Conservation (phyloP, 2,329 filamentous ascomycete genomes). For the Cyanodermella asteris region DNA sequence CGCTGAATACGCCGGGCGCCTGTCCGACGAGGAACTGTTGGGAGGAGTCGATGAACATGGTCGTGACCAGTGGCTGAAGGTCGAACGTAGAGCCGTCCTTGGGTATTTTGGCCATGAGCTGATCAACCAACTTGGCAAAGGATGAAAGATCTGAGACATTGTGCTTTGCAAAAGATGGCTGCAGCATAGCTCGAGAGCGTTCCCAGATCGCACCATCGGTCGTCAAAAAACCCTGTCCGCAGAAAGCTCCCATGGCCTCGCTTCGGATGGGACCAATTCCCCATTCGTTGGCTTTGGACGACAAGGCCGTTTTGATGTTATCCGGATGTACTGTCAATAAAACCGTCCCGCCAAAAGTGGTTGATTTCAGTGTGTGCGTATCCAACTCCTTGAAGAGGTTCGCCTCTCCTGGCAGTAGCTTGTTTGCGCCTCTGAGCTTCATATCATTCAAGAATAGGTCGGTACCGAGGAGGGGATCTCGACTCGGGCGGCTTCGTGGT, state of each 20-base stretch:
- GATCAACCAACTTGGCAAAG: neutral
- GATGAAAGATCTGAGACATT: neutral
- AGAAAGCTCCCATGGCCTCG: neutral
- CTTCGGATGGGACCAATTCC: slow-evolving; percentile 2
- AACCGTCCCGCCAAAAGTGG: neutral
- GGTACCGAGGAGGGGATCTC: too few relatives aligned
- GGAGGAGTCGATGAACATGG: slow-evolving; percentile 2
- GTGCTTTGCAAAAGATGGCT: slow-evolving; percentile 1
- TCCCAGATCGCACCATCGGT: slow-evolving; percentile 3
- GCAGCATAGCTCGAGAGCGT: slow-evolving; percentile 1
- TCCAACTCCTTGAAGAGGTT: too few relatives aligned
- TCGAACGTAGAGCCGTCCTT: slow-evolving; percentile 1
- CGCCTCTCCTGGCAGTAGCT: too few relatives aligned
- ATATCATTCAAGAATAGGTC: too few relatives aligned
- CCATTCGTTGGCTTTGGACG: slow-evolving; percentile 1
- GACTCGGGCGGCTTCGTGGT: too few relatives aligned
- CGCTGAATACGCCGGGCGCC: too few relatives aligned
- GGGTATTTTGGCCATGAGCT: neutral
- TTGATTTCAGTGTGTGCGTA: slow-evolving; percentile 3
- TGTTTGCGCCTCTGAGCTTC: too few relatives aligned
- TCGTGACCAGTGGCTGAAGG: slow-evolving; percentile 2
- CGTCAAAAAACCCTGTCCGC: slow-evolving; percentile 4
- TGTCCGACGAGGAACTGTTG: slow-evolving; percentile 5
- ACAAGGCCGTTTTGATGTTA: slow-evolving; percentile 4
- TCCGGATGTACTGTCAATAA: slow-evolving; percentile 4